phyloP scores from a whole-genome alignment of 148 eudicot species.

The Mesembryanthemum crystallinum region DNA sequence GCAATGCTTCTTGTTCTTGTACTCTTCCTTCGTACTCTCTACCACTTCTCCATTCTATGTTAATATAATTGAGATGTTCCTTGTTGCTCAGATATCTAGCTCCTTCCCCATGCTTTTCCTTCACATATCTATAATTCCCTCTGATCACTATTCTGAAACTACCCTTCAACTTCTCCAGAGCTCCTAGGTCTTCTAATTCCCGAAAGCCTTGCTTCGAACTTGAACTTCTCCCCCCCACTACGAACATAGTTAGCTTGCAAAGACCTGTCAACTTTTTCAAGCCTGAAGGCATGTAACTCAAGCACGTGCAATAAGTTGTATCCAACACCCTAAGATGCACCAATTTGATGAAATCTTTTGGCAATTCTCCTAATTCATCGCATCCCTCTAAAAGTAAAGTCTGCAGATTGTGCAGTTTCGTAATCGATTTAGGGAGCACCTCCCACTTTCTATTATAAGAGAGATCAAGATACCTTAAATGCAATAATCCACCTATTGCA shows the following conservation, averaged over 20 bases:
- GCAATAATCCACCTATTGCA: slow-evolving; percentile 13
- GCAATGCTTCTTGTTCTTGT: neutral
- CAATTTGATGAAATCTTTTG: neutral
- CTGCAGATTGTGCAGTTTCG: neutral
- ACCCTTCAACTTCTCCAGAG: slow-evolving; percentile 19
- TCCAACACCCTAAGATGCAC: neutral
- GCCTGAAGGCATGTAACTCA: neutral
- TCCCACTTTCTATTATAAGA: neutral
- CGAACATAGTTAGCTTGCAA: neutral
- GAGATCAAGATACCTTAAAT: slow-evolving; percentile 19
- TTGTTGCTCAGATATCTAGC: slow-evolving; percentile 1
- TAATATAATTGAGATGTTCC: neutral
- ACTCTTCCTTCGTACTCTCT: no score
- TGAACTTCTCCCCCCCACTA: neutral
- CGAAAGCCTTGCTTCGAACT: neutral
- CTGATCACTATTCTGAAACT: neutral
- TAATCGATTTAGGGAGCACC: neutral
- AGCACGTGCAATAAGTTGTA: rapidly evolving
- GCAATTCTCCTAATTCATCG: neutral
- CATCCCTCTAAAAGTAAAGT: neutral
- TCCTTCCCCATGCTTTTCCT: neutral
- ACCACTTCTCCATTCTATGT: neutral
- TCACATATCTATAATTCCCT: no score
- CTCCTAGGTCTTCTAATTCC: slow-evolving; percentile 1
- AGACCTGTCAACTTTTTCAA: neutral